Conservation (phyloP, 176 grass and related monocot genomes). For the Alopecurus myosuroides region DNA sequence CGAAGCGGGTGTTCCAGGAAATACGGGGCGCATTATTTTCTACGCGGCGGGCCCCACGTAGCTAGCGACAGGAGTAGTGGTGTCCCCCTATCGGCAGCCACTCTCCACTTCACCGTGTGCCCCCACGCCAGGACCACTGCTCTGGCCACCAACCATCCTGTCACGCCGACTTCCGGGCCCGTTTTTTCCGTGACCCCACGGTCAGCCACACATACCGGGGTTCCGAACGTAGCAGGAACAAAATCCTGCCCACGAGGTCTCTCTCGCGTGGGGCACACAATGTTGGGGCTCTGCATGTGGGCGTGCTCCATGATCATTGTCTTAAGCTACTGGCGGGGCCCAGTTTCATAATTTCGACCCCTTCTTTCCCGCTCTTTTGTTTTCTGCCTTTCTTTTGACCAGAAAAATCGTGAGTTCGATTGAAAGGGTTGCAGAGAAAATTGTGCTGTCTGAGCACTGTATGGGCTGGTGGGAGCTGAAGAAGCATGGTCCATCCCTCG, state of each 20-base stretch:
- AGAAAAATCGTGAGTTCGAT: not conserved
- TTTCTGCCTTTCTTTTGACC: not conserved
- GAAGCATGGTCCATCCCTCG: not conserved
- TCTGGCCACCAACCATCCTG: not conserved
- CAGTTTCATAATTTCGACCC: not conserved
- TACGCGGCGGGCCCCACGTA: not conserved
- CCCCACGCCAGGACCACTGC: not conserved
- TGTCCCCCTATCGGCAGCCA: not conserved
- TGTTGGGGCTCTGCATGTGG: not conserved
- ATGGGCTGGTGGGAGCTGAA: not conserved
- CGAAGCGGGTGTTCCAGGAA: not conserved
- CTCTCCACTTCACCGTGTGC: not conserved
- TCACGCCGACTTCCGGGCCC: not conserved
- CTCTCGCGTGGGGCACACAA: not conserved
- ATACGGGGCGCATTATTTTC: not conserved
- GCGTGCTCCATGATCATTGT: not conserved
- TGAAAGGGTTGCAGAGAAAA: not conserved
- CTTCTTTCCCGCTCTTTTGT: no score
- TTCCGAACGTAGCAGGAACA: not conserved
- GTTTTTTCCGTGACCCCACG: accelerated
- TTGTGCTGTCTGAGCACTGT: not conserved
- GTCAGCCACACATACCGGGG: accelerated
- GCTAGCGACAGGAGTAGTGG: not conserved
- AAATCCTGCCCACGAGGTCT: not conserved
- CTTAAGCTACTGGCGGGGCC: not conserved